Base-by-base conservation (phyloP, 805 yeast species). In the Metschnikowia corniflorae region DNA sequence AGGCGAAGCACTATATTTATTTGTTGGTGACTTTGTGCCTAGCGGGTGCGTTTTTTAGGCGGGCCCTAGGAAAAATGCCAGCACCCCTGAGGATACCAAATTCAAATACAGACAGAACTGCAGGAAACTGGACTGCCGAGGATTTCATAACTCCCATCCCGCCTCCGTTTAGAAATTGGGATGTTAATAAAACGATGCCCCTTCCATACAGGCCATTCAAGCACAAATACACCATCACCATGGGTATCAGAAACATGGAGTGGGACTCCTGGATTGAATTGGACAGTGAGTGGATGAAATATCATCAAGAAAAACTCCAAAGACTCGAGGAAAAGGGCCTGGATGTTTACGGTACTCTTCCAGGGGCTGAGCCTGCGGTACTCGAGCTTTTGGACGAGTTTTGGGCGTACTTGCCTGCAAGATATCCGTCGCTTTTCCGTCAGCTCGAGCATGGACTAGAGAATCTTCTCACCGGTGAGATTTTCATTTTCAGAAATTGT, bases 231-330 rank as follows among this genome's bases (percentile, higher is more conserved):
- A 71, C 63, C 46, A 70, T 80, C 32, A 80, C 81, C 16, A 80
- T 80, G 87, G 87, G 86, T 6, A 79, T 80, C 28, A 61, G 86
- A 44, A 63, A 62, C 40, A 73, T 79, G 82, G 75, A 77, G 32
- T 73, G 73, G 70, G 61, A 73, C 36, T 65, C 64, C 33, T 80
- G 87, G 87, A 74, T 80, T 43, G 82, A 80, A 51, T 63, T 81
- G 40, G 86, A 80, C 54, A 78, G 76, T 42, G 80, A 80, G 57
- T 81, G 83, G 82, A 46, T 49, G 35, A 70, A 70, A 42, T 80
- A 54, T 47, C 84, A 80, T 51, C 50, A 68, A 16, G 61, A 71
- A 29, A 81, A 80, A 53, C 44, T 74, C 29, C 56, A 64, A 36
- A 65, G 86, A 47, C 47, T 80, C 31, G 59, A 51, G 16, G 70